Evolutionary conservation across 257 asterid species (phyloP).

Genomic region (Solanum lignicaule): DNA sequence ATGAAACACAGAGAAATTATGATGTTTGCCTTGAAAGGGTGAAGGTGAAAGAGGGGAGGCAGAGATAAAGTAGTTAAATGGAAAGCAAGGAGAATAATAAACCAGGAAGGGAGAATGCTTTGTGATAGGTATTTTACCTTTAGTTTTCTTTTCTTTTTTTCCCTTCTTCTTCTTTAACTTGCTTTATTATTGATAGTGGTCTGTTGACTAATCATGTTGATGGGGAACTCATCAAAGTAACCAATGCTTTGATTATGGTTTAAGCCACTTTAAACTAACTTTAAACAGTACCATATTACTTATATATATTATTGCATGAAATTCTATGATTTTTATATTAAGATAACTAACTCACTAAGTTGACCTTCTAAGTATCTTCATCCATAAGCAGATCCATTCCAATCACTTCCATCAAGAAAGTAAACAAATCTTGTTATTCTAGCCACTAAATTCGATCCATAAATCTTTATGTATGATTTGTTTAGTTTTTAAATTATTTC

Average conservation of each 20-base stretch:
- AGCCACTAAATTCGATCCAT: neutral
- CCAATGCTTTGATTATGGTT: slow-evolving; percentile 13
- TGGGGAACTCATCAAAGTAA: slow-evolving; percentile 31
- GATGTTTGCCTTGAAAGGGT: neutral
- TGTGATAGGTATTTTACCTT: neutral
- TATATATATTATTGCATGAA: neutral
- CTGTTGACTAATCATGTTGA: slow-evolving; percentile 25
- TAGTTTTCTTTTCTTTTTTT: neutral
- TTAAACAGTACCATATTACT: neutral
- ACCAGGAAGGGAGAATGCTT: neutral
- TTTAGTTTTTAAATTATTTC: neutral
- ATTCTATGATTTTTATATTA: neutral
- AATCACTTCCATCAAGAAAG: neutral
- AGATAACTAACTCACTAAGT: slow-evolving; percentile 2
- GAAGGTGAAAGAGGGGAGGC: slow-evolving; percentile 4
- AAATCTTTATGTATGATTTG: neutral
- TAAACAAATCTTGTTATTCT: neutral
- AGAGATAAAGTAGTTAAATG: slow-evolving; percentile 8
- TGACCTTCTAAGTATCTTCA: neutral
- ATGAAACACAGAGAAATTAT: neutral
- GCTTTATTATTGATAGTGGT: slow-evolving; percentile 25
- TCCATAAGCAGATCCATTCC: neutral
- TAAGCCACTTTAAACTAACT: slow-evolving; percentile 13
- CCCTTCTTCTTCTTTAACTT: slow-evolving; percentile 4
- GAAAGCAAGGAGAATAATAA: slow-evolving; percentile 13